Conservation (phyloP, 257 asterid species). For the Craterostigma plantagineum region DNA sequence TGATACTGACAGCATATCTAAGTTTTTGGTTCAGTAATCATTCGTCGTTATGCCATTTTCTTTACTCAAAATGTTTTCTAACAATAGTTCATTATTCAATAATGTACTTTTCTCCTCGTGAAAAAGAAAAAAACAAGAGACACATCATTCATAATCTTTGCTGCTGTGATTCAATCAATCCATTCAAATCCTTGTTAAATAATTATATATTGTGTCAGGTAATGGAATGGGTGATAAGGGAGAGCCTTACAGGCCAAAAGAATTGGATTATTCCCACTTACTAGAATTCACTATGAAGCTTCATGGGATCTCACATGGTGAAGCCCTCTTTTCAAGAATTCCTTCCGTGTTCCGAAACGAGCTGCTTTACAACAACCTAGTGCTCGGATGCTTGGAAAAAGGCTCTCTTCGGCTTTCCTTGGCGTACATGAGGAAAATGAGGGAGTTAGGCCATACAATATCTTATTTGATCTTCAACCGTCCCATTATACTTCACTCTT, state of each 20-base stretch:
- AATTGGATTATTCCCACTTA: conserved; percentile 66
- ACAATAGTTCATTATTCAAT: too few species aligned
- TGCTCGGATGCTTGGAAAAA: conserved; percentile 72
- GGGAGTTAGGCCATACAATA: conserved; percentile 55
- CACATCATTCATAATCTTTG: too few species aligned
- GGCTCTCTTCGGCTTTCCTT: conserved; percentile 53
- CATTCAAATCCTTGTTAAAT: neutral
- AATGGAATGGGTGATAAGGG: conserved; percentile 95
- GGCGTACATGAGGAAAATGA: conserved; percentile 80
- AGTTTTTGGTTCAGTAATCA: too few species aligned
- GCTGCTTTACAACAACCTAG: conserved; percentile 69
- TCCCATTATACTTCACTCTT: conserved; percentile 62
- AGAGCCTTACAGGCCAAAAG: conserved; percentile 72
- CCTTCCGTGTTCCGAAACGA: conserved; percentile 59
- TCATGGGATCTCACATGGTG: conserved; percentile 68
- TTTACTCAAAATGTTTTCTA: too few species aligned
- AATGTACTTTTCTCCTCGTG: too few species aligned
- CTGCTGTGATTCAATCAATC: neutral
- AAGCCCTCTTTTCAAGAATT: conserved; percentile 48
- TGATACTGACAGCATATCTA: too few species aligned
- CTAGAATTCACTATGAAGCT: conserved; percentile 65
- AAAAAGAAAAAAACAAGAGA: too few species aligned
- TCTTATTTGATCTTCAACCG: conserved; percentile 72
- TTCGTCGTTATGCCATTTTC: too few species aligned
- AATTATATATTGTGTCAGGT: conserved; percentile 28